phyloP scores from a whole-genome alignment of 2,329 filamentous ascomycete genomes.

The Neopestalotiopsis rosae region DNA sequence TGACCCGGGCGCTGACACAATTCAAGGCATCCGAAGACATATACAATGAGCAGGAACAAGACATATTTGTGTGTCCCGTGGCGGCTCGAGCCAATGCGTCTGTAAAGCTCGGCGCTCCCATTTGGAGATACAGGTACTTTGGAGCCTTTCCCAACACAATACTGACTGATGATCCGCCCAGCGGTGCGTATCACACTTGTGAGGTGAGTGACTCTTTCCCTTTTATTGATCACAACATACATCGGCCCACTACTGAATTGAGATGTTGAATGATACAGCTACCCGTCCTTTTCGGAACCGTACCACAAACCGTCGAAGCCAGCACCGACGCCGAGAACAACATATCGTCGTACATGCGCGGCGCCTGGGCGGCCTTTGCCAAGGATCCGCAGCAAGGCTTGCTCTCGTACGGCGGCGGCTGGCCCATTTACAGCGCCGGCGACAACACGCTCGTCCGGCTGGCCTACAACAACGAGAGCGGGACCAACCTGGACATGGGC shows the following conservation, averaged over 20 bases:
- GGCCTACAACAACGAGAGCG: slow-evolving; percentile 8
- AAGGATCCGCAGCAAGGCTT: slow-evolving; percentile 9
- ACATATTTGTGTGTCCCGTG: slow-evolving; percentile 5
- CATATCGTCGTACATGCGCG: slow-evolving; percentile 10
- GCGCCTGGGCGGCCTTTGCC: slow-evolving; percentile 12
- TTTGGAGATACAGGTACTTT: slow-evolving; percentile 13
- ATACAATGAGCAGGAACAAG: background rate
- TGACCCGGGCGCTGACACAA: slow-evolving; percentile 4
- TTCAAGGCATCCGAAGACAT: background rate
- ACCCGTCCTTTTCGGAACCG: slow-evolving; percentile 7
- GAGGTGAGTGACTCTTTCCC: background rate
- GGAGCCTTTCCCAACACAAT: slow-evolving; percentile 14
- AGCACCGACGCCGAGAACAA: slow-evolving; percentile 8
- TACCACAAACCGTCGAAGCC: background rate
- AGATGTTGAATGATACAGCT: background rate
- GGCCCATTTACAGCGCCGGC: slow-evolving; percentile 6
- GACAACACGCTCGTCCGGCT: slow-evolving; percentile 5
- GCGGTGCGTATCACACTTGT: slow-evolving; percentile 9
- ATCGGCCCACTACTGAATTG: background rate
- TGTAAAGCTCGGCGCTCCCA: background rate
- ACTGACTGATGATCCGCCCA: slow-evolving; percentile 5
- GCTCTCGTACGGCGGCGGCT: slow-evolving; percentile 12
- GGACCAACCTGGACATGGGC: background rate
- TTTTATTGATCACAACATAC: background rate
- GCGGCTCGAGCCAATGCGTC: background rate